Conservation (phyloP, 768 basidiomycete genomes). For the Suillus paluster region DNA sequence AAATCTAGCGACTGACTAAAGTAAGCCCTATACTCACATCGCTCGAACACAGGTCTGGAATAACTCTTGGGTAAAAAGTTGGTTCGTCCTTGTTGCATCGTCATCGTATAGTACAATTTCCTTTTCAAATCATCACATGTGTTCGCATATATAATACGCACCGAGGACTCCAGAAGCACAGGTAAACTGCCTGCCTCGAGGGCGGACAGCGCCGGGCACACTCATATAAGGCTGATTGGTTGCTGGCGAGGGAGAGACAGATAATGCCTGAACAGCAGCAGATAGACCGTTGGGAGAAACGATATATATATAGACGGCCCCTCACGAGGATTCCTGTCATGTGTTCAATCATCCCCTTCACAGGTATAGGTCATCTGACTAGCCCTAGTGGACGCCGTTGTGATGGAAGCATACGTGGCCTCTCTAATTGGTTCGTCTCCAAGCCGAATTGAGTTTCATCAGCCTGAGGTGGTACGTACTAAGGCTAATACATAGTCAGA, state of each 20-base stretch:
- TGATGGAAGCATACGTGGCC: not conserved
- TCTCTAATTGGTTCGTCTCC: not conserved
- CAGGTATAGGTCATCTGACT: not conserved
- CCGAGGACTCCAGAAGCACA: conserved; percentile 42
- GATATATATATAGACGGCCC: not conserved
- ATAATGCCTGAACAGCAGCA: not conserved
- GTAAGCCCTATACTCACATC: not conserved
- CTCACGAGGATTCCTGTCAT: not conserved
- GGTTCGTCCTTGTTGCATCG: conserved; percentile 45
- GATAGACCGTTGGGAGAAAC: not conserved
- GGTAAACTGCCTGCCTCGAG: conserved; percentile 54
- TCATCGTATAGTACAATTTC: too few species aligned
- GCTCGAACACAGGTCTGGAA: not conserved
- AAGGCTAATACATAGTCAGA: too few species aligned
- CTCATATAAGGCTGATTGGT: conserved; percentile 52
- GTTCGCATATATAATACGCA: too few species aligned
- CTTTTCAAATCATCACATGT: too few species aligned
- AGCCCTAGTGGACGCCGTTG: not conserved
- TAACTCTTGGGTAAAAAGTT: conserved; percentile 35
- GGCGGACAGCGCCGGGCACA: conserved; percentile 61
- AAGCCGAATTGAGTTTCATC: not conserved
- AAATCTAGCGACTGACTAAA: not conserved
- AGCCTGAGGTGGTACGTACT: too few species aligned
- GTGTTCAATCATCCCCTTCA: not conserved
- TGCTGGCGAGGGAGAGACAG: conserved; percentile 42